Conservation (phyloP, 2,329 filamentous ascomycete species). For the Nothopassalora personata region DNA sequence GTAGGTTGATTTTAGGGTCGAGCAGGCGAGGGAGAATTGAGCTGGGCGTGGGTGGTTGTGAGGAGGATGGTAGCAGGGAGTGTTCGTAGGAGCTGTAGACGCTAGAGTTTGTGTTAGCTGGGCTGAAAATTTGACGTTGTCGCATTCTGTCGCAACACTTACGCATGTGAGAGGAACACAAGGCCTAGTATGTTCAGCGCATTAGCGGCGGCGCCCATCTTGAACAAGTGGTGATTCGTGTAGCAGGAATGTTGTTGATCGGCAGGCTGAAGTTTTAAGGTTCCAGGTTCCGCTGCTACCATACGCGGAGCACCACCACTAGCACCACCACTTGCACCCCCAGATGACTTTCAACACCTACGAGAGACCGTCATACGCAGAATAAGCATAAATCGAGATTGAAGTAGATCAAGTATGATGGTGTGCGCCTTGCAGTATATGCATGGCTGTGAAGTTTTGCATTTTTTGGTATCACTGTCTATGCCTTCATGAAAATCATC, state of each 20-base stretch:
- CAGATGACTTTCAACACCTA: neutral
- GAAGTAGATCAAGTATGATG: neutral
- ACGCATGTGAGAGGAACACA: slow-evolving; percentile 81
- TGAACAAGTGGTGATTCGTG: slow-evolving; percentile 3
- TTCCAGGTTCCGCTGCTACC: neutral
- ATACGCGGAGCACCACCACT: neutral
- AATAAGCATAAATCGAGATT: neutral
- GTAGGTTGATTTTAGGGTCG: slow-evolving; percentile 47
- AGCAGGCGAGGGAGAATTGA: slow-evolving; percentile 31
- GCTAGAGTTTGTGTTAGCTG: slow-evolving; percentile 46
- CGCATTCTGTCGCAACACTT: slow-evolving; percentile 37
- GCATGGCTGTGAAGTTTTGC: slow-evolving; percentile 1
- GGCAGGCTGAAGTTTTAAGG: neutral
- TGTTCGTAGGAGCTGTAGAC: slow-evolving; percentile 97
- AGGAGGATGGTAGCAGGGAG: slow-evolving; percentile 58
- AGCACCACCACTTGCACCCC: neutral
- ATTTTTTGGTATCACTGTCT: slow-evolving; percentile 18
- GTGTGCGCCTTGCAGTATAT: neutral
- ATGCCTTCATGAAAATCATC: slow-evolving; percentile 16
- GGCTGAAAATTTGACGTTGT: slow-evolving; percentile 3
- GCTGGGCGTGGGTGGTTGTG: slow-evolving; percentile 34
- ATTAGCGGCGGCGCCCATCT: slow-evolving; percentile 68
- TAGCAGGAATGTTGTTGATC: neutral
- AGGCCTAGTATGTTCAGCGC: slow-evolving; percentile 68
- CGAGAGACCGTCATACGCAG: neutral